Percentiles rank a stretch among this genome's conserved stretches.
phyloP scores from a whole-genome alignment of 2,329 filamentous ascomycete genomes.

The Pseudocercospora fuligena region DNA sequence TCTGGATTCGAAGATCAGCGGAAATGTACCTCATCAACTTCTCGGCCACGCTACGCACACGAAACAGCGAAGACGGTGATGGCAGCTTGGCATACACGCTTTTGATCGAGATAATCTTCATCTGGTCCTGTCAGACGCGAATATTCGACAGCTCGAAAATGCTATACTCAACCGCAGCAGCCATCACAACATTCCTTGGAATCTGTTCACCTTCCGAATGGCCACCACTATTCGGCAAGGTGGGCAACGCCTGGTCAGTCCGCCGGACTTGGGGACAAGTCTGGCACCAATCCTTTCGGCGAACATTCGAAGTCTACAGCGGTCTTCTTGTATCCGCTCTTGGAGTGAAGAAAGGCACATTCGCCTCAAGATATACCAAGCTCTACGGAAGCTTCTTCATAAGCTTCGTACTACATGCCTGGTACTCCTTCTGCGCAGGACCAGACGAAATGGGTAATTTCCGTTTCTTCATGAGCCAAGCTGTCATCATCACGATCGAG shows the following conservation, averaged over 20 bases:
- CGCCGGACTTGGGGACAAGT: slow-evolving; percentile 2
- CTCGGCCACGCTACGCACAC: not conserved
- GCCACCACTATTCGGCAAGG: slow-evolving; percentile 1
- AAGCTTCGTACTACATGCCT: not conserved
- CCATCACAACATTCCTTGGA: not conserved
- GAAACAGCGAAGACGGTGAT: not conserved
- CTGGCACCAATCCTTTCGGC: not conserved
- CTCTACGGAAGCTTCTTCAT: slow-evolving; percentile 4
- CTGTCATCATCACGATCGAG: slow-evolving; percentile 7
- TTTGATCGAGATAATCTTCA: not conserved
- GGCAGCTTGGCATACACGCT: not conserved
- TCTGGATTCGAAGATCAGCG: not conserved
- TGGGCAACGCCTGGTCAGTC: not conserved
- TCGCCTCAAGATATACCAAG: slow-evolving; percentile 11
- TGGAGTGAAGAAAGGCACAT: not conserved
- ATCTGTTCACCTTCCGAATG: slow-evolving; percentile 5
- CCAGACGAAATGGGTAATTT: slow-evolving; percentile 5
- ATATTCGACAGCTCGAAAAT: slow-evolving; percentile 11
- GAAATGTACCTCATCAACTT: slow-evolving; percentile 6
- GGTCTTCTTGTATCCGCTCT: not conserved
- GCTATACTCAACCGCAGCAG: not conserved
- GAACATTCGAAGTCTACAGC: slow-evolving; percentile 2
- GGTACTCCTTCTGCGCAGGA: slow-evolving; percentile 7
- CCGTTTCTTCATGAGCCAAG: slow-evolving; percentile 10
- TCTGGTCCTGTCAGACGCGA: not conserved